Base-by-base conservation (phyloP, 805 yeast genomes). In the Zygoascus ofunaensis region DNA sequence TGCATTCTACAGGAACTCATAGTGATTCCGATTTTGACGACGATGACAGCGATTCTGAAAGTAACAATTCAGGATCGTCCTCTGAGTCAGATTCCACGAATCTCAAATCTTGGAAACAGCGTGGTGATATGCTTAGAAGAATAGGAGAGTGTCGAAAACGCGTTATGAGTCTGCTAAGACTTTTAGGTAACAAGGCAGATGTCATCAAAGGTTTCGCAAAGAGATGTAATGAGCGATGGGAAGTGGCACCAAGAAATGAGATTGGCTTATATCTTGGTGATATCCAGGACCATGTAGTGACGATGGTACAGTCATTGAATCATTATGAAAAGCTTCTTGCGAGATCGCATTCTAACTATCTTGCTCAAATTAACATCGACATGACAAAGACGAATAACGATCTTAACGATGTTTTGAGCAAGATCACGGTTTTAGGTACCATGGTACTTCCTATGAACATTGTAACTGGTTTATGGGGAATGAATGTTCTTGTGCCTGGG, bases 351-450 rank as follows among this genome's bases (percentile, higher is more conserved):
- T 84, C 95, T 7, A 92, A 92, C 63, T 92, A 92, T 61, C 71
- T 90, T 56, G 98, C 98, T 1, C 97, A 90, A 60, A 84, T 92
- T 59, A 92, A 92, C 60, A 90, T 92, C 50, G 97, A 92, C 61
- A 92, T 90, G 97, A 92, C 97, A 7, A 81, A 81, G 60, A 96
- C 89, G 12, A 92, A 89, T 65, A 92, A 92, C 57, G 97, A 90
- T 55, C 90, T 94, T 77, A 92, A 92, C 62, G 97, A 92, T 60
- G 95, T 89, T 1, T 72, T 90, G 57, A 95, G 97, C 8, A 87
- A 89, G 60, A 86, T 90, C 45, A 86, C 97, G 2, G 81, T 89
- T 35, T 65, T 90, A 50, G 98, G 97, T 73, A 87, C 97, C 0
- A 86, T 92, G 45, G 96, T 92, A 18, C 68, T 92, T 47, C 98